These are phyloP conservation scores for Triticum timopheevii DNA, from an alignment of 176 grass and related monocot species.

Conservation along the genomic window DNA sequence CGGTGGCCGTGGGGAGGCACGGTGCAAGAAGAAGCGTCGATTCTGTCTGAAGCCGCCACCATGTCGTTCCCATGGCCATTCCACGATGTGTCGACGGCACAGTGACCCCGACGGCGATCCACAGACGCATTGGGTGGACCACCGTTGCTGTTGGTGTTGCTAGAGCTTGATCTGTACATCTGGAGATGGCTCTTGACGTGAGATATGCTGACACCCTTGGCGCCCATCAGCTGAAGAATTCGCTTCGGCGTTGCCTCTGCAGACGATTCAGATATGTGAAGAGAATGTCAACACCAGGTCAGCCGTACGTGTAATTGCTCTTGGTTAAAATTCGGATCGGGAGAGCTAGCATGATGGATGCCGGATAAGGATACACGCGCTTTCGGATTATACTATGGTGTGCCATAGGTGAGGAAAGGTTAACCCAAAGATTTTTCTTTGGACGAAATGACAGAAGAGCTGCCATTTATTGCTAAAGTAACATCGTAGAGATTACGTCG, in stretches of 20 bases:
- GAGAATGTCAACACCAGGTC: constrained; percentile 1
- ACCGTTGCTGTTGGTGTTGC: constrained; percentile 8
- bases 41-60: not conserved
- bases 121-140: not conserved
- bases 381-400: too few species aligned
- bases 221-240: constrained; percentile 86
- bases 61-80: not conserved
- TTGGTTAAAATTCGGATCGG: not conserved
- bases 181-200: constrained; percentile 99
- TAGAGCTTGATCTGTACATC: constrained; percentile 70
- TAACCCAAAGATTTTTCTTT: not conserved
- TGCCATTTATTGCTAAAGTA: not conserved
- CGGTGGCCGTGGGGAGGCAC: constrained; percentile 1
- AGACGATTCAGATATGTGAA: not conserved
- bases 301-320: not conserved
- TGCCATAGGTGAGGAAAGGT: not conserved
- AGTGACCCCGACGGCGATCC: constrained; percentile 1
- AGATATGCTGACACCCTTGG: constrained; percentile 75
- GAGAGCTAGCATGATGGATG: not conserved
- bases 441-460: not conserved
- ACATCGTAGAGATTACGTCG: not conserved
- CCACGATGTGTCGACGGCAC: not conserved
- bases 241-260: constrained; percentile 89
- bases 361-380: not conserved
- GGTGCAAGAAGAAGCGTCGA: not conserved